These are phyloP conservation scores for Coemansia sp. DNA, from an alignment of 192 early-diverging fungal genomes.

Conservation along the genomic window DNA sequence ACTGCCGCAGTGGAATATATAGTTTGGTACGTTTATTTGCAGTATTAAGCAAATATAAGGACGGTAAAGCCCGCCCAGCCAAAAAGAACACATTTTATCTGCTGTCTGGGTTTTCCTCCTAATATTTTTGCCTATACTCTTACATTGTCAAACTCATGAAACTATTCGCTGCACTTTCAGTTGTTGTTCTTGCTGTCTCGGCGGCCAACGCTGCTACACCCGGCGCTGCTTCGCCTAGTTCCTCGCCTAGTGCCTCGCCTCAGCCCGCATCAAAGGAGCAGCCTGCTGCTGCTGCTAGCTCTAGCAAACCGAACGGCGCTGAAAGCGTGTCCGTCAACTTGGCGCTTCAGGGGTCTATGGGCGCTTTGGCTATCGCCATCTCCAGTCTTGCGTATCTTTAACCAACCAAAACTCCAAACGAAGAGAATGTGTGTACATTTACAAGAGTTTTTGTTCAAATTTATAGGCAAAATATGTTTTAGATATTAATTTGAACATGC, in stretches of 20 bases:
- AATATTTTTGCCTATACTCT: no score
- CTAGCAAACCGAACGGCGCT: constrained; percentile 26
- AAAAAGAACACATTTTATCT: no score
- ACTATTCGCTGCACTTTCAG: background rate
- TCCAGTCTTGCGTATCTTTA: constrained; percentile 40
- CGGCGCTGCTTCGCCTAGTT: background rate
- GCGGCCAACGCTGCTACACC: background rate
- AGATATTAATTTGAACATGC: constrained; percentile 5
- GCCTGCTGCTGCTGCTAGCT: background rate
- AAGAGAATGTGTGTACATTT: background rate
- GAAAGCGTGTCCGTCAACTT: constrained; percentile 16
- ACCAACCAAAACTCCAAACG: background rate
- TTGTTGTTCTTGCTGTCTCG: background rate
- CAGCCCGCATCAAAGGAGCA: constrained; percentile 1
- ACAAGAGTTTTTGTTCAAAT: background rate
- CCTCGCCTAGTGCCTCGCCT: background rate
- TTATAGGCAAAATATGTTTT: background rate
- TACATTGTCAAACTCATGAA: background rate
- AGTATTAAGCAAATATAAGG: no score
- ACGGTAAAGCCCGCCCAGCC: no score
- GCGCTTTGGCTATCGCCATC: constrained; percentile 41
- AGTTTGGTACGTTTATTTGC: no score
- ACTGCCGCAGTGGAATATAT: background rate
- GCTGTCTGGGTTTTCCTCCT: no score
- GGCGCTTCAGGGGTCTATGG: constrained; percentile 28